Evolutionary conservation across 2,329 filamentous ascomycete genomes (phyloP).

Genomic region (Paraphaeosphaeria sporulosa): DNA sequence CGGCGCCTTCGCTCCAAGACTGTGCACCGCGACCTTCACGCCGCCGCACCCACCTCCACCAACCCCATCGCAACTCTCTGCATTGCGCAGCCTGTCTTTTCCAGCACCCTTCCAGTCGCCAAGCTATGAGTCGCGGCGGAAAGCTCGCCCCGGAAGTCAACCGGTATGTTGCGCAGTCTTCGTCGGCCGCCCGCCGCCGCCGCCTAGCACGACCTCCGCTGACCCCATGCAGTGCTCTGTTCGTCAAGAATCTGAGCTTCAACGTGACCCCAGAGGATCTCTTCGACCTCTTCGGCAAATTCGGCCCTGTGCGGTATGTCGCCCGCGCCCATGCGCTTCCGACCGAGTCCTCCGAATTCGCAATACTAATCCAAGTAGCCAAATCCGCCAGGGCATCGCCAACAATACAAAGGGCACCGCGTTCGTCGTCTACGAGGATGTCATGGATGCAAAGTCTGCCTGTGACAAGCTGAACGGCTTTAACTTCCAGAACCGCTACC

Average conservation of each 20-base stretch:
- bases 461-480: slow-evolving; percentile 99
- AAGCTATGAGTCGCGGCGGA: slow-evolving; percentile 92
- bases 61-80: slow-evolving; percentile 16
- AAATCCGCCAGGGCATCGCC: slow-evolving; percentile 98
- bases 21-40: not conserved
- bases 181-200: slow-evolving; percentile 26
- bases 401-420: slow-evolving; percentile 98
- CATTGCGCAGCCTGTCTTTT: slow-evolving; percentile 33
- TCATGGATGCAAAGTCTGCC: slow-evolving; percentile 97
- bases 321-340: slow-evolving; percentile 15
- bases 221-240: slow-evolving; percentile 79
- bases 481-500: slow-evolving; percentile 99
- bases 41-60: slow-evolving; percentile 20
- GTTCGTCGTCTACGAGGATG: slow-evolving; percentile 99
- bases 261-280: slow-evolving; percentile 98
- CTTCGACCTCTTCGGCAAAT: slow-evolving; percentile 98
- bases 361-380: slow-evolving; percentile 62
- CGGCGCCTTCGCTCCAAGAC: slow-evolving; percentile 5
- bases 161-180: slow-evolving; percentile 68
- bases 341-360: slow-evolving; percentile 13
- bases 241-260: slow-evolving; percentile 99
- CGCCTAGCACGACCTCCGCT: slow-evolving; percentile 42
- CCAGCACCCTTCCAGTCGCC: slow-evolving; percentile 34
- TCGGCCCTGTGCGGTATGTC: slow-evolving; percentile 87
- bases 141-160: slow-evolving; percentile 99